A percentile compares a stretch with the other conserved stretches of the same genome.
Conservation (phyloP, 805 yeast species). For the Schwanniomyces yamadae region DNA sequence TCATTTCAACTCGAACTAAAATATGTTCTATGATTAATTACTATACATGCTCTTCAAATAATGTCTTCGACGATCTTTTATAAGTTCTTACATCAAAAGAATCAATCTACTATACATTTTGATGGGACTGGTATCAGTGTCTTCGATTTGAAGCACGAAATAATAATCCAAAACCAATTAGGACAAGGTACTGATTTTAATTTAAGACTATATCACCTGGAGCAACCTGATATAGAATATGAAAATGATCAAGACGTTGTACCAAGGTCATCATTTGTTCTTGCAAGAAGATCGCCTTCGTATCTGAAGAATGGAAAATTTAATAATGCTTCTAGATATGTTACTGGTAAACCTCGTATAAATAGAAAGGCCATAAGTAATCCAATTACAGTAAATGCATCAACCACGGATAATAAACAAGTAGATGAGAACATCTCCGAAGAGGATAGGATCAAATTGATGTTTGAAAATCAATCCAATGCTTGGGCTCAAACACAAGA, state of each 20-base stretch:
- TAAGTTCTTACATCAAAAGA: constrained; percentile 79
- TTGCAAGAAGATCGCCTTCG: constrained; percentile 80
- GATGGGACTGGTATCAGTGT: constrained; percentile 97
- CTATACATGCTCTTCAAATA: background rate
- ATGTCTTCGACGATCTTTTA: constrained; percentile 92
- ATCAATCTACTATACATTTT: constrained; percentile 73
- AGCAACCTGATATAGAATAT: constrained; percentile 63
- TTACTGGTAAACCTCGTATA: constrained; percentile 65
- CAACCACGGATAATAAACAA: constrained; percentile 16
- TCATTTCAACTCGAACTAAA: background rate
- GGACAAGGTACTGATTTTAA: constrained; percentile 86
- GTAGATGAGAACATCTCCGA: constrained; percentile 57
- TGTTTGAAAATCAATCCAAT: constrained; percentile 91
- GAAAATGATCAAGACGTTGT: constrained; percentile 88
- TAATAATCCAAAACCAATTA: constrained; percentile 74
- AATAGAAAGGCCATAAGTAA: constrained; percentile 41
- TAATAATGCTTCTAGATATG: constrained; percentile 63
- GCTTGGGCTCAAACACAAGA: constrained; percentile 96
- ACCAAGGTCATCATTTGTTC: constrained; percentile 81
- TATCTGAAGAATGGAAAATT: constrained; percentile 42
- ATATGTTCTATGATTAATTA: background rate
- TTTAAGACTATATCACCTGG: constrained; percentile 59
- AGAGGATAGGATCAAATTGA: constrained; percentile 82
- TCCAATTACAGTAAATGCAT: constrained; percentile 18
- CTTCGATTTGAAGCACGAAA: constrained; percentile 90